phyloP scores from a whole-genome alignment of 768 basidiomycete genomes.

The Mycena floridula region DNA sequence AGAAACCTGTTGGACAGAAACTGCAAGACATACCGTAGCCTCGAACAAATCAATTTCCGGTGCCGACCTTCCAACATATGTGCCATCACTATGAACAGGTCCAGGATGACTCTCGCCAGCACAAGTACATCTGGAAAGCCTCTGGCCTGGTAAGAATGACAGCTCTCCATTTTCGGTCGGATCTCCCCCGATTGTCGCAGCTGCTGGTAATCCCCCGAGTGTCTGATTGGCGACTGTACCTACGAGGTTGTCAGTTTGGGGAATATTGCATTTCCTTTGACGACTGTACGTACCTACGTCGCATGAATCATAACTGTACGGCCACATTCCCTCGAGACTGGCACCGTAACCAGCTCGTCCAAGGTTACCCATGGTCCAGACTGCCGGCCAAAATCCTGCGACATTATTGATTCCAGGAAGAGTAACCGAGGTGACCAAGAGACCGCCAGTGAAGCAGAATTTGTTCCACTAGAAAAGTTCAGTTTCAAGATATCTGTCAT shows the following conservation, averaged over 20 bases:
- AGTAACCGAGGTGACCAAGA: slow-evolving; percentile 81
- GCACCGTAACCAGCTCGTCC: slow-evolving; percentile 87
- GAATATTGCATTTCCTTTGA: slow-evolving; percentile 37
- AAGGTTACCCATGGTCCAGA: slow-evolving; percentile 76
- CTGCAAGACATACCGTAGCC: slow-evolving; percentile 56
- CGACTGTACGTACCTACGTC: slow-evolving; percentile 36
- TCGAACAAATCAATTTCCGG: slow-evolving; percentile 95
- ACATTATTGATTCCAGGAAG: slow-evolving; percentile 55
- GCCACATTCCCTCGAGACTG: slow-evolving; percentile 83
- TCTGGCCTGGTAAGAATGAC: slow-evolving; percentile 83
- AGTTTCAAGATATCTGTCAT: slow-evolving; percentile 58
- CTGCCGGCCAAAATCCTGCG: slow-evolving; percentile 82
- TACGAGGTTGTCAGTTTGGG: slow-evolving; percentile 47
- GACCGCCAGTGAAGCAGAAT: slow-evolving; percentile 90
- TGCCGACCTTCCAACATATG: slow-evolving; percentile 65
- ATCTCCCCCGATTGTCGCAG: slow-evolving; percentile 47
- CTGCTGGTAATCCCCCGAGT: slow-evolving; percentile 46
- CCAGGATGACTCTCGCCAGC: slow-evolving; percentile 84
- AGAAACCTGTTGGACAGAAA: slow-evolving; percentile 60
- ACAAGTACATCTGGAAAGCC: slow-evolving; percentile 85
- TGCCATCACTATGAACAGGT: slow-evolving; percentile 42
- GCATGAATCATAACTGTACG: slow-evolving; percentile 80
- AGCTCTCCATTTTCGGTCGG: slow-evolving; percentile 34
- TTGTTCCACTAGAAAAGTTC: slow-evolving; percentile 98
- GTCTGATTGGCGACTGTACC: slow-evolving; percentile 87